Evolutionary conservation across 169 alveolate species (phyloP).

Genomic region (Plasmodium gaboni): DNA sequence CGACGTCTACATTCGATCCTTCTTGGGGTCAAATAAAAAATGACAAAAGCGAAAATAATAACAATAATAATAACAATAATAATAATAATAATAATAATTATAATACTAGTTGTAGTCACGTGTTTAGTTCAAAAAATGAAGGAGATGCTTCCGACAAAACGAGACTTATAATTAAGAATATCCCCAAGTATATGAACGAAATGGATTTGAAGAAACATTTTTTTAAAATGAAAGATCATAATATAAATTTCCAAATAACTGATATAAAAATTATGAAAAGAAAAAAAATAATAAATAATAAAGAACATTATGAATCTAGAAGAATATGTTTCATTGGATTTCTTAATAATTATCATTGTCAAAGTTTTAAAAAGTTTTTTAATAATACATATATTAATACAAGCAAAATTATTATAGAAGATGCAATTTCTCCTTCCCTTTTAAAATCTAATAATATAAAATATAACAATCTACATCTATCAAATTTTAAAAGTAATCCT

Average conservation of each 20-base stretch:
- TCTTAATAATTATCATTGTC: constrained; percentile 87
- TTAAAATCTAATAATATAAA: constrained; percentile 7
- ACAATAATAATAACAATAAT: background rate
- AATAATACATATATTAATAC: constrained; percentile 91
- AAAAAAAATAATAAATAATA: constrained; percentile 55
- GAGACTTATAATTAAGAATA: constrained; percentile 85
- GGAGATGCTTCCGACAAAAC: constrained; percentile 43
- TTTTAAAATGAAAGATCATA: constrained; percentile 78
- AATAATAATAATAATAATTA: background rate
- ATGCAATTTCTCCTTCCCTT: constrained; percentile 86
- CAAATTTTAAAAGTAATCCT: background rate
- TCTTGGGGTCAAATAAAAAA: background rate
- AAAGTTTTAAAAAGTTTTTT: constrained; percentile 87
- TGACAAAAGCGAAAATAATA: background rate
- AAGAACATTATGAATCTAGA: constrained; percentile 82
- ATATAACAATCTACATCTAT: background rate
- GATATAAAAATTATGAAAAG: constrained; percentile 87
- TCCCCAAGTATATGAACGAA: constrained; percentile 86
- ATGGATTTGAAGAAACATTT: constrained; percentile 84
- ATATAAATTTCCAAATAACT: constrained; percentile 78
- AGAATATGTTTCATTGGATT: constrained; percentile 93
- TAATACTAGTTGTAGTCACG: background rate
- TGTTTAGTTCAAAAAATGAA: constrained; percentile 12
- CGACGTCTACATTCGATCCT: background rate
- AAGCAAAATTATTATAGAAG: constrained; percentile 88